Percentiles rank a stretch among this genome's conserved stretches.
These are phyloP conservation scores for Penicillium odoratum DNA, from an alignment of 495 filamentous ascomycete species.

Conservation along the genomic window DNA sequence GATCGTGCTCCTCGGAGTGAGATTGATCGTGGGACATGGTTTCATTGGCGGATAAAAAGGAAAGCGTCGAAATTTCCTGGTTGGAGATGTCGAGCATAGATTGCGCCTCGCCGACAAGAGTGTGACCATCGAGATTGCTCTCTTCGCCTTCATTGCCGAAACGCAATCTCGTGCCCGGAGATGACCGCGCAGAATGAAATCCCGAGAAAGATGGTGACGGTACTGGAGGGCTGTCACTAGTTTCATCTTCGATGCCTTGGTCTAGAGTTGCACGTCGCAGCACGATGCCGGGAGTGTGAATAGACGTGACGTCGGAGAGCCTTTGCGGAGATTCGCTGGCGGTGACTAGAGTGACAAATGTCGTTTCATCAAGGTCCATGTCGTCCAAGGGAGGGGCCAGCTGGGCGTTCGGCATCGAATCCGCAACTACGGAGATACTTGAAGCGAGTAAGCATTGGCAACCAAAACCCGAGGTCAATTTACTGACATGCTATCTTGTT, in stretches of 20 bases:
- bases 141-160: slow-evolving; percentile 7
- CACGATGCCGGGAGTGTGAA: slow-evolving; percentile 14
- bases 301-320: slow-evolving; percentile 11
- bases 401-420: slow-evolving; percentile 24
- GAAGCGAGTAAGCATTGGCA: slow-evolving; percentile 33
- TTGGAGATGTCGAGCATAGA: slow-evolving; percentile 16
- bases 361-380: slow-evolving; percentile 31
- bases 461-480: slow-evolving; percentile 33
- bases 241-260: slow-evolving; percentile 13
- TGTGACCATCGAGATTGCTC: slow-evolving; percentile 26
- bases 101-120: slow-evolving; percentile 24
- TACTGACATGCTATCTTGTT: slow-evolving; percentile 48
- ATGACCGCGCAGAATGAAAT: slow-evolving; percentile 27
- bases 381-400: slow-evolving; percentile 9
- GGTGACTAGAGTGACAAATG: slow-evolving; percentile 23
- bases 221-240: slow-evolving; percentile 18
- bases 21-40: slow-evolving; percentile 11
- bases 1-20: slow-evolving; percentile 13
- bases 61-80: slow-evolving; percentile 20
- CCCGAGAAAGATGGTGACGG: slow-evolving; percentile 29
- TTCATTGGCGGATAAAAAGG: slow-evolving; percentile 25
- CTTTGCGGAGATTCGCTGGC: slow-evolving; percentile 14
- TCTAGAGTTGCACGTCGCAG: slow-evolving; percentile 7
- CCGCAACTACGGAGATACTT: slow-evolving; percentile 38
- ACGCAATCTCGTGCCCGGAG: slow-evolving; percentile 14